Evolutionary conservation across 257 asterid genomes (phyloP), one percentile per base, ranked within the genome.

Genomic region (Fraxinus pennsylvanica): DNA sequence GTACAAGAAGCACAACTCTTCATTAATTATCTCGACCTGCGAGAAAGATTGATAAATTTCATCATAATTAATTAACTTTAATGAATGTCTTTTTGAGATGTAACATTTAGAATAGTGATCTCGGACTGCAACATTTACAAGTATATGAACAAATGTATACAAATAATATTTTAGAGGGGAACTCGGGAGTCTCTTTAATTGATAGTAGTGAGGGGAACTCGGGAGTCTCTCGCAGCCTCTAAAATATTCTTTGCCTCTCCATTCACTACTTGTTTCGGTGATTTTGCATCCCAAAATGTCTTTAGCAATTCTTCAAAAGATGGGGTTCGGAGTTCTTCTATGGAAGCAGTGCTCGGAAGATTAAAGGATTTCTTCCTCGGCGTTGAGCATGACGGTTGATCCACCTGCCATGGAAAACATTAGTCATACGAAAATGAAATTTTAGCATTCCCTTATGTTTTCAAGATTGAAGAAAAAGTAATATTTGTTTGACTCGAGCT

Each of bases 341-440:
- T 93, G 43, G 96, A 87, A 79, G 83, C 90, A 47, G 84, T 76
- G 80, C 94, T 93, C n/a, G 98, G 97, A 66, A 90, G 92, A 78
- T 84, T 87, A 80, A 89, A 86, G 2, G 88, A 81, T 76, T 97
- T 85, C 84, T 86, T 92, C 43, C 81, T 87, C 3, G 98, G 99
- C 0, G 99, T 93, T 13, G 96, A 92, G 83, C 97, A 87, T 36
- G 98, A 88, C 76, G 98, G 98, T 84, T 91, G 89, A 83, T 96
- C 99, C 54, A 96, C 96, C 99, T 96, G 80, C 43, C 30, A 3
- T 13, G 54, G 2, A 35, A 77, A 17, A 67, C 8, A n/a, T 6
- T 6, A 59, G 2, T 59, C 27, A 19, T 6, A 17, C n/a, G 21
- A 21, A 59, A 21, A 59, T 41, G 47, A 9, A 41, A 43, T 43